Base-by-base conservation (phyloP, 1,139 yeast species). In the Zhuliangozyma parablackwelliae region DNA sequence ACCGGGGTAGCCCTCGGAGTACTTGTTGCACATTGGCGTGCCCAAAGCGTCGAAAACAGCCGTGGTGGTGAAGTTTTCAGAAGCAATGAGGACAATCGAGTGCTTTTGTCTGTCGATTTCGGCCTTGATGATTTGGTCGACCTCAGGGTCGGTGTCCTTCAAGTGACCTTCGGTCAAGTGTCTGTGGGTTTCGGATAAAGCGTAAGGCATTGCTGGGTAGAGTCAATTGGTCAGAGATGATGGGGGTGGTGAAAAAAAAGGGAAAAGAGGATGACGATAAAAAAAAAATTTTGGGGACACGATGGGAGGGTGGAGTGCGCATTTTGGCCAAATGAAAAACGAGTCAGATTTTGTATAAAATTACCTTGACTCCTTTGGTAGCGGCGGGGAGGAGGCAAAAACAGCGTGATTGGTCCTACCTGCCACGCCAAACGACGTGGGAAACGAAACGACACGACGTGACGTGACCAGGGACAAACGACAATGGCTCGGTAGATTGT, bases 1-100 rank as follows among this genome's bases (percentile, higher is more conserved):
- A 54, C 92, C 92, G 42, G 94, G 94, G 67, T 83, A 83, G 52
- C 94, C 94, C 63, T 84, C 94, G 37, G 89, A 81, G 66, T 84
- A 84, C 64, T 84, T 84, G 75, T 84, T 84, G 62, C 88, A 86
- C 96, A 92, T 88, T 57, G 95, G 96, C 43, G 97, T 86, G 59
- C 97, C 97, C 61, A 92, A 78, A 38, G 95, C 95, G 63, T 92
- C 97, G 66, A 90, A 87, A 31, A 92, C 98, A 28, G 97, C 84
- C 49, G 89, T 86, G 49, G 97, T 86, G 48, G 98, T 92, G 77
- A 90, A 92, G 67, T 92, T 92, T 69, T 92, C 98, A 39, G 96
- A 86, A 27, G 98, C 96, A 64, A 92, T 92, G 63, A 92, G 74
- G 38, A 88, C 95, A 58, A 92, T 83, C 27, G 96, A 88, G 65